Percentiles rank a stretch among this genome's conserved stretches.
Evolutionary conservation across 495 filamentous ascomycete species (phyloP).

Genomic region (Trichoderma gamsii): DNA sequence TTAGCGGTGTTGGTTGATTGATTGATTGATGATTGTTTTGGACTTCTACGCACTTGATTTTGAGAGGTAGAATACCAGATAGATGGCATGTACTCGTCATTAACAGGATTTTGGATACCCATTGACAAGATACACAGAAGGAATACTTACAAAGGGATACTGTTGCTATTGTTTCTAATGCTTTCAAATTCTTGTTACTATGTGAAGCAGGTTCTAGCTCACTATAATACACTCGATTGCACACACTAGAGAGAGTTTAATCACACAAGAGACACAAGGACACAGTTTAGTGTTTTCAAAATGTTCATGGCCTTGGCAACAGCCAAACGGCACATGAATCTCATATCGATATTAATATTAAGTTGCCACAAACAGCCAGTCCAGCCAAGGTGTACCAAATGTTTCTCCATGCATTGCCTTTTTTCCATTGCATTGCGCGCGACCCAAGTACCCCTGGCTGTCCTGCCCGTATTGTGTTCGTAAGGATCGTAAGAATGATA

Average conservation of each 20-base stretch:
- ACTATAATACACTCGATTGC: too few relatives aligned
- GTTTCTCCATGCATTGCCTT: background rate
- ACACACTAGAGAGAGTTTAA: background rate
- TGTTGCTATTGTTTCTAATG: too few relatives aligned
- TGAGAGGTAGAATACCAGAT: too few relatives aligned
- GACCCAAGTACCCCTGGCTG: background rate
- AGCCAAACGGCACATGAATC: conserved; percentile 4
- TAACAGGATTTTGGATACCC: too few relatives aligned
- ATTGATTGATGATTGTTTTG: too few relatives aligned
- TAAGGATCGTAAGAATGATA: conserved; percentile 40
- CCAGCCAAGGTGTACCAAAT: background rate
- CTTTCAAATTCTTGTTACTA: too few relatives aligned
- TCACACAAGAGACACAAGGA: conserved; percentile 12
- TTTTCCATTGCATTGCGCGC: background rate
- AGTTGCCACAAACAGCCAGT: conserved; percentile 4
- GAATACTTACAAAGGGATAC: too few relatives aligned
- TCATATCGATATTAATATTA: conserved; percentile 12
- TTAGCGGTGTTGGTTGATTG: too few relatives aligned
- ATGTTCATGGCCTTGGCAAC: conserved; percentile 10
- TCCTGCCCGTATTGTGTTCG: conserved; percentile 22
- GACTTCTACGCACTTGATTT: too few relatives aligned
- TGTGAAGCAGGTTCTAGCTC: too few relatives aligned
- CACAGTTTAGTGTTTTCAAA: background rate
- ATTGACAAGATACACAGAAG: too few relatives aligned
- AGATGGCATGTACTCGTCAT: too few relatives aligned